Percentiles rank a stretch among this genome's conserved stretches.
Conservation (phyloP, 2,329 filamentous ascomycete genomes). For the Talaromyces sp. region DNA sequence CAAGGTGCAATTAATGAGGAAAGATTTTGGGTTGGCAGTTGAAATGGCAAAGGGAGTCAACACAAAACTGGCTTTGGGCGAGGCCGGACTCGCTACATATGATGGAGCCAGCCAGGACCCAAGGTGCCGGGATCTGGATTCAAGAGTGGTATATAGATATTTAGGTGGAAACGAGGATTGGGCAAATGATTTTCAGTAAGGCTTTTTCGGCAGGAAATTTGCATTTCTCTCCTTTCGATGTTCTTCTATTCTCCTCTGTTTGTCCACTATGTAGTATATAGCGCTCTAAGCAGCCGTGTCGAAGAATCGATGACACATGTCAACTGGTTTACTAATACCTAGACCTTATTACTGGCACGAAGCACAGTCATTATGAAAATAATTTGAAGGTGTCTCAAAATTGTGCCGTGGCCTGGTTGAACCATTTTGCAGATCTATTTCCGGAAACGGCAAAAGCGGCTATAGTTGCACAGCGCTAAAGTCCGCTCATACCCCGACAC, state of each 20-base stretch:
- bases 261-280: background rate
- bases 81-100: slow-evolving; percentile 47
- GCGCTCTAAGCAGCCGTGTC: background rate
- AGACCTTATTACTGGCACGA: background rate
- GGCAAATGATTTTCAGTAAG: slow-evolving; percentile 17
- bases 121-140: slow-evolving; percentile 50
- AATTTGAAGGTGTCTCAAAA: background rate
- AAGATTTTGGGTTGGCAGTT: slow-evolving; percentile 52
- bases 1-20: slow-evolving; percentile 55
- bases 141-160: slow-evolving; percentile 53
- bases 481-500: background rate
- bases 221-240: background rate
- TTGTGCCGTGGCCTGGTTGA: background rate
- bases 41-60: slow-evolving; percentile 50
- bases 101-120: slow-evolving; percentile 46
- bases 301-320: background rate
- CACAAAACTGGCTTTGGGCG: slow-evolving; percentile 45
- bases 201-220: background rate
- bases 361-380: background rate
- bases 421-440: background rate
- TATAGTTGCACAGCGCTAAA: background rate
- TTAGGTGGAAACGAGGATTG: slow-evolving; percentile 50
- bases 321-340: background rate
- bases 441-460: background rate
- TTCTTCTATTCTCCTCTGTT: background rate